These are phyloP conservation scores for Verticillium isaacii DNA, from an alignment of 2,329 filamentous ascomycete species.

Conservation along the genomic window DNA sequence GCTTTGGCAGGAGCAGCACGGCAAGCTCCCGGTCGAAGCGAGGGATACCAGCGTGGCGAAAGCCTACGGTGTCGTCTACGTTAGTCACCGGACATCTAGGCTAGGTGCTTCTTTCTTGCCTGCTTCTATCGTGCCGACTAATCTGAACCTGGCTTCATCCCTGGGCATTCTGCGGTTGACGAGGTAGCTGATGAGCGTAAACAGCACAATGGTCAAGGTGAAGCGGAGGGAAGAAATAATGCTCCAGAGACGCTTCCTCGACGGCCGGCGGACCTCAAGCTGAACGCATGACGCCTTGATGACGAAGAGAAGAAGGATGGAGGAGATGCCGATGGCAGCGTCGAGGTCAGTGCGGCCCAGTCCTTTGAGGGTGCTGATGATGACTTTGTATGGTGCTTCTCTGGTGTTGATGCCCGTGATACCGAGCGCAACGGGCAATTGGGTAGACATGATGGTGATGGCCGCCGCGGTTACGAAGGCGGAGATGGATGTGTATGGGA, in stretches of 20 bases:
- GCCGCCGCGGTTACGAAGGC: conserved; percentile 52
- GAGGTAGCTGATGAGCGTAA: conserved; percentile 68
- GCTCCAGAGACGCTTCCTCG: conserved; percentile 61
- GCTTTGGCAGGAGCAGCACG: conserved; percentile 50
- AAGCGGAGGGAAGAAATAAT: conserved; percentile 71
- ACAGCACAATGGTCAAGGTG: conserved; percentile 70
- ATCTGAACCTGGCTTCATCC: conserved; percentile 49
- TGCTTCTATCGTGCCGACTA: conserved; percentile 62
- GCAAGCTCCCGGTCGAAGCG: conserved; percentile 51
- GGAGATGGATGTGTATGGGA: conserved; percentile 46
- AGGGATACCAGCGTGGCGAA: conserved; percentile 59
- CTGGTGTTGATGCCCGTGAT: conserved; percentile 46
- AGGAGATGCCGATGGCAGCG: conserved; percentile 68
- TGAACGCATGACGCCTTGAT: conserved; percentile 49
- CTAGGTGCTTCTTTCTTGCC: conserved; percentile 27
- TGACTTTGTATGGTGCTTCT: conserved; percentile 40
- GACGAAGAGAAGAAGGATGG: conserved; percentile 62
- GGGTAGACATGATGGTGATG: conserved; percentile 44
- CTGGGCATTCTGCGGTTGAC: conserved; percentile 51
- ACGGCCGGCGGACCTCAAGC: conserved; percentile 57
- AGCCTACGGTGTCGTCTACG: conserved; percentile 35
- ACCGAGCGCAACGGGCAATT: conserved; percentile 46
- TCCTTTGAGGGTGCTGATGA: conserved; percentile 45
- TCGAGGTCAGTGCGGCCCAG: conserved; percentile 53
- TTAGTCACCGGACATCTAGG: no score